Evolutionary conservation across 768 basidiomycete species (phyloP).

Genomic region (Tricholoma flavovirens): DNA sequence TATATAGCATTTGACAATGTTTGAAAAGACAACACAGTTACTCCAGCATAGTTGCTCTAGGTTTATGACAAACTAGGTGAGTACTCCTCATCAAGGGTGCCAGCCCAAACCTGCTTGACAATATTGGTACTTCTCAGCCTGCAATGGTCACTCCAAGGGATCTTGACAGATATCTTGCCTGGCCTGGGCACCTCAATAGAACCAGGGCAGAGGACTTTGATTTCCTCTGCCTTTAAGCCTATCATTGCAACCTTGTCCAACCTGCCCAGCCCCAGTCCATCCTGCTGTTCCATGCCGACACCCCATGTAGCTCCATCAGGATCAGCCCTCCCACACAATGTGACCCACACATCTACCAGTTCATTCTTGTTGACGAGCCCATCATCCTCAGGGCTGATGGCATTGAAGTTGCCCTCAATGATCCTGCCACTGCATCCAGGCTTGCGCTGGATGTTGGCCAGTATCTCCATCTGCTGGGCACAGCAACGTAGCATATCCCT

Average conservation of each 20-base stretch:
- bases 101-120: conserved; percentile 7
- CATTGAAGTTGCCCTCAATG: conserved; percentile 44
- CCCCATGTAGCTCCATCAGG: conserved; percentile 30
- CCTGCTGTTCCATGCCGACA: conserved; percentile 19
- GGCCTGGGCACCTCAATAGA: conserved; percentile 25
- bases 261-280: conserved; percentile 25
- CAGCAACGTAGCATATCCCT: too few relatives aligned
- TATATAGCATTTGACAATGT: too few relatives aligned
- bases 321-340: conserved; percentile 22
- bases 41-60: too few relatives aligned
- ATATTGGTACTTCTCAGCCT: conserved; percentile 28
- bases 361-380: conserved; percentile 16
- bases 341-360: conserved; percentile 39
- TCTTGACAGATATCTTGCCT: conserved; percentile 13
- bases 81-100: background rate
- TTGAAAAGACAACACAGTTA: too few relatives aligned
- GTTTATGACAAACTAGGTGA: background rate
- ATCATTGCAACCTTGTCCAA: conserved; percentile 37
- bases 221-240: conserved; percentile 28
- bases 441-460: too few relatives aligned
- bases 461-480: too few relatives aligned
- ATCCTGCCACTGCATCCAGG: conserved; percentile 23
- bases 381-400: conserved; percentile 32
- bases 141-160: conserved; percentile 28
- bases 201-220: conserved; percentile 33